Evolutionary conservation across 495 filamentous ascomycete genomes (phyloP).

Genomic region (Hypoxylon perforatum): DNA sequence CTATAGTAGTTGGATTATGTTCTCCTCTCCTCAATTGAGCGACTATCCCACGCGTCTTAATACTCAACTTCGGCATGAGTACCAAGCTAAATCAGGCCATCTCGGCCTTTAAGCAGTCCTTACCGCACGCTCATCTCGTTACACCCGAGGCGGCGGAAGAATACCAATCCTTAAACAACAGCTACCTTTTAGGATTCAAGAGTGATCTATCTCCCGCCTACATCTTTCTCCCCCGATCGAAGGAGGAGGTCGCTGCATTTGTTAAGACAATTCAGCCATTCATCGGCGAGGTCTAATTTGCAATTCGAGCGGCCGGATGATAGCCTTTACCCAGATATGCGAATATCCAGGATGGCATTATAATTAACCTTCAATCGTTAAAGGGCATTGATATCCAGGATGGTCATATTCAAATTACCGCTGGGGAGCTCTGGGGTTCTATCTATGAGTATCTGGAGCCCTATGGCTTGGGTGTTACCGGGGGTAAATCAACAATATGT

Average conservation of each 20-base stretch:
- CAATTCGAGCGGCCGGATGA: neutral
- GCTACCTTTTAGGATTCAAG: neutral
- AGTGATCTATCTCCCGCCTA: neutral
- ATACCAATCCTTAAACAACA: neutral
- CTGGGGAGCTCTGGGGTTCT: slow-evolving; percentile 21
- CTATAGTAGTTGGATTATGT: neutral
- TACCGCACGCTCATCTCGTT: neutral
- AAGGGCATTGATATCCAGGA: slow-evolving; percentile 8
- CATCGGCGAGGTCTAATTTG: neutral
- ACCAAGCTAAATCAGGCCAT: neutral
- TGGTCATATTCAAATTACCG: slow-evolving; percentile 8
- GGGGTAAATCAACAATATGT: neutral
- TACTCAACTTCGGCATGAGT: neutral
- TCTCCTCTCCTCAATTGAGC: neutral
- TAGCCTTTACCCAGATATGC: neutral
- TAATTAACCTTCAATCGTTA: slow-evolving; percentile 5
- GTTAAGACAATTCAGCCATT: neutral
- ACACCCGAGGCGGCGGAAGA: neutral
- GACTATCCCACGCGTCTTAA: neutral
- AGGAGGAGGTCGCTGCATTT: neutral
- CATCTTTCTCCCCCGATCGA: neutral
- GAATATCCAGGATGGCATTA: slow-evolving; percentile 16
- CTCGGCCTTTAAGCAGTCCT: neutral
- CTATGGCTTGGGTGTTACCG: slow-evolving; percentile 5
- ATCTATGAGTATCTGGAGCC: slow-evolving; percentile 10